These are phyloP conservation scores for Scedosporium aurantiacum DNA, from an alignment of 2,329 filamentous ascomycete genomes.

Conservation along the genomic window DNA sequence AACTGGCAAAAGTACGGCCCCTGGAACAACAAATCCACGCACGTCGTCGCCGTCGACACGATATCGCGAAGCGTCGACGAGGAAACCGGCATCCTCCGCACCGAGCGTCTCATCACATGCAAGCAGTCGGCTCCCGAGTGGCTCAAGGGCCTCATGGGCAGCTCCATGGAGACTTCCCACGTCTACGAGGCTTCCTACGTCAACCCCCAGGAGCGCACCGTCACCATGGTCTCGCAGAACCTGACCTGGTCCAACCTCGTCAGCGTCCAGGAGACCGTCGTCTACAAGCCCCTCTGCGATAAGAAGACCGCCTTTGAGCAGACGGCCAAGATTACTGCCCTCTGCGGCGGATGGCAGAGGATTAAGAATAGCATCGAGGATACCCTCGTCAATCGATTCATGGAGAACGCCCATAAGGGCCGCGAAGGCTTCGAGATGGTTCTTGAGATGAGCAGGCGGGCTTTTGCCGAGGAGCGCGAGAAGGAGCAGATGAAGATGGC, in stretches of 20 bases:
- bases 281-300: constrained; percentile 54
- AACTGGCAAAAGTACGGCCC: constrained; percentile 99
- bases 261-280: constrained; percentile 84
- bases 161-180: constrained; percentile 64
- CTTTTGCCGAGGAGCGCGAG: constrained; percentile 82
- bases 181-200: constrained; percentile 96
- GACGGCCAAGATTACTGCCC: constrained; percentile 81
- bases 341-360: constrained; percentile 94
- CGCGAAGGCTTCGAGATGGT: constrained; percentile 93
- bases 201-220: constrained; percentile 68
- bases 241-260: constrained; percentile 86
- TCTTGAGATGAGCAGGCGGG: constrained; percentile 81
- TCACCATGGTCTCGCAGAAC: constrained; percentile 95
- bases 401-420: constrained; percentile 82
- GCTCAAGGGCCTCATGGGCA: constrained; percentile 68
- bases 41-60: constrained; percentile 93
- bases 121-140: constrained; percentile 60
- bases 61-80: constrained; percentile 56
- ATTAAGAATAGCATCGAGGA: constrained; percentile 96
- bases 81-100: constrained; percentile 47
- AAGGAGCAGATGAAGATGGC: constrained; percentile 26
- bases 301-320: constrained; percentile 70
- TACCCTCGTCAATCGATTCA: constrained; percentile 75
- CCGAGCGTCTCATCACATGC: constrained; percentile 52
- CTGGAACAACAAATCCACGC: constrained; percentile 97